Evolutionary conservation across 2,329 filamentous ascomycete species (phyloP).

Genomic region (Claviceps quebecensis): DNA sequence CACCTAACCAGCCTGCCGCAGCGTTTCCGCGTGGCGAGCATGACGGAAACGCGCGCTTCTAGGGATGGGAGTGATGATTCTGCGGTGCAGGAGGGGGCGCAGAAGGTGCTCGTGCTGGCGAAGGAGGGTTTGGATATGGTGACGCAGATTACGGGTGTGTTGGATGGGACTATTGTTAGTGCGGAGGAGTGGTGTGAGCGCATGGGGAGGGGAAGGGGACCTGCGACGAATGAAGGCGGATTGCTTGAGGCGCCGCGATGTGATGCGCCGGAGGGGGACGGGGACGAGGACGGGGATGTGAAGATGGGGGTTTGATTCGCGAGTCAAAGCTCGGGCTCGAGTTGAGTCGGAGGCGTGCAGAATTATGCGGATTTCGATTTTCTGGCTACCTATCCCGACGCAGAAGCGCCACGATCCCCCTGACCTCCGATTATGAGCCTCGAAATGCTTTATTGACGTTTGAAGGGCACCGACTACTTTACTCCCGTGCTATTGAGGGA

Average conservation of each 20-base stretch:
- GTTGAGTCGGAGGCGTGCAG: too few relatives aligned
- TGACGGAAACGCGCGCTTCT: conserved; percentile 18
- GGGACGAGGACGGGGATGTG: conserved; percentile 8
- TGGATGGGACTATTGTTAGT: conserved; percentile 78
- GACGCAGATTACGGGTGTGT: conserved; percentile 72
- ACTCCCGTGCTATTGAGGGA: too few relatives aligned
- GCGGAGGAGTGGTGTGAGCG: conserved; percentile 85
- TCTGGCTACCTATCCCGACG: too few relatives aligned
- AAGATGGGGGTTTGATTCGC: too few relatives aligned
- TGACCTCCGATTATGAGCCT: too few relatives aligned
- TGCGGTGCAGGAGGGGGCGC: conserved; percentile 41
- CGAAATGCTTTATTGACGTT: too few relatives aligned
- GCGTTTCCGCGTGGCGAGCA: conserved; percentile 62
- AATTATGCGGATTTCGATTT: too few relatives aligned
- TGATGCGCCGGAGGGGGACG: not conserved
- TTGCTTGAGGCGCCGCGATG: conserved; percentile 1
- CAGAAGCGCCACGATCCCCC: too few relatives aligned
- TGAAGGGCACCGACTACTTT: too few relatives aligned
- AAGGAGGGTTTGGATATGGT: conserved; percentile 92
- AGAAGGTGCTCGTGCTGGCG: conserved; percentile 71
- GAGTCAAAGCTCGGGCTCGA: too few relatives aligned
- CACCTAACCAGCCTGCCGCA: conserved; percentile 77
- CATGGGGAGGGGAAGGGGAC: conserved; percentile 36
- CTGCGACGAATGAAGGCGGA: conserved; percentile 15
- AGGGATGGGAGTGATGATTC: conserved; percentile 22